Conservation (phyloP, 164 flowering plant genomes). For the Annona squamosa region DNA sequence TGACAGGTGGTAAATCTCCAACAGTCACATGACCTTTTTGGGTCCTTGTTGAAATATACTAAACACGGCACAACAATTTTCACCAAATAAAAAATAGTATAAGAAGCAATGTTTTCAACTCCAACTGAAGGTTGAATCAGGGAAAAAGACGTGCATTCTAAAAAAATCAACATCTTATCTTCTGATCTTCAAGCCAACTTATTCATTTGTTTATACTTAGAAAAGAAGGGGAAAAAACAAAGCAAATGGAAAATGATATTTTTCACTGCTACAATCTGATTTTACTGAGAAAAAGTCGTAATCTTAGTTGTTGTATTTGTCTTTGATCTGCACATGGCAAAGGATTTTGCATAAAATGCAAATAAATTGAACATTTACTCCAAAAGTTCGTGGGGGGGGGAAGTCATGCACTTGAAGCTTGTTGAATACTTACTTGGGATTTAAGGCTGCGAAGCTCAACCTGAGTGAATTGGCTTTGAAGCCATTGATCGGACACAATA, state of each 20-base stretch:
- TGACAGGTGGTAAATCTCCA: constrained; percentile 63
- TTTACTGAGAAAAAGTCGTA: background rate
- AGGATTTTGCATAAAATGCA: background rate
- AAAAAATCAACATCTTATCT: too few relatives aligned
- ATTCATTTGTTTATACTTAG: too few relatives aligned
- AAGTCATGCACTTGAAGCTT: background rate
- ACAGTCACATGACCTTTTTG: constrained; percentile 28
- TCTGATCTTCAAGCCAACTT: background rate
- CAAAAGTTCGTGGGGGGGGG: background rate
- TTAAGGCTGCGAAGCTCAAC: constrained; percentile 63
- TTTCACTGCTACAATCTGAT: background rate
- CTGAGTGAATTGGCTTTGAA: constrained; percentile 77
- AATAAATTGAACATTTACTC: too few relatives aligned
- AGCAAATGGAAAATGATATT: background rate
- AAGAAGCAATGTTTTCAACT: background rate
- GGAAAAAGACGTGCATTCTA: too few relatives aligned
- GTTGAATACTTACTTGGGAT: constrained; percentile 37
- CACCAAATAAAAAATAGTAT: background rate
- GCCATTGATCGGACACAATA: constrained; percentile 69
- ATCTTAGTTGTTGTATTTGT: background rate
- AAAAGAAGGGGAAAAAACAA: background rate
- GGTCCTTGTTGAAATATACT: constrained; percentile 43
- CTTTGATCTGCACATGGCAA: background rate
- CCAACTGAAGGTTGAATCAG: too few relatives aligned
- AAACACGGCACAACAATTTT: constrained; percentile 2